A percentile compares a stretch with the other conserved stretches of the same genome.
These are phyloP conservation scores for Didymella segeticola DNA, from an alignment of 2,329 filamentous ascomycete species.

Conservation along the genomic window DNA sequence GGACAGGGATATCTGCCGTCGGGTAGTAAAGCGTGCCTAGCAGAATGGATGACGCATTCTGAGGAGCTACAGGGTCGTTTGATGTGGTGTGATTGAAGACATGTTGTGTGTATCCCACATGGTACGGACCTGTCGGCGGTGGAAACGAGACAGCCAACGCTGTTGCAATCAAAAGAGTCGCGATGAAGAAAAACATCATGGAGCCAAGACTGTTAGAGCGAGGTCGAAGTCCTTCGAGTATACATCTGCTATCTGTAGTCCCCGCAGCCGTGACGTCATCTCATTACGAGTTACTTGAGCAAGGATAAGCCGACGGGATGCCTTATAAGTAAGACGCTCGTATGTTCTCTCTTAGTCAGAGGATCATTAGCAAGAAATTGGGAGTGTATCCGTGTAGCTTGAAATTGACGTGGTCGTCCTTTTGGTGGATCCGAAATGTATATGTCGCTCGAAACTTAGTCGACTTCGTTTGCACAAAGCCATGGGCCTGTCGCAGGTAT, in stretches of 20 bases:
- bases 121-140: constrained; percentile 29
- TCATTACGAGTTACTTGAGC: background rate
- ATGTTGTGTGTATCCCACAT: constrained; percentile 33
- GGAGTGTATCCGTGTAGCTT: background rate
- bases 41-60: constrained; percentile 20
- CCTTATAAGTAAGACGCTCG: background rate
- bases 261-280: background rate
- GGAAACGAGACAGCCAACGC: constrained; percentile 10
- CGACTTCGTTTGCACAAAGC: too few relatives aligned
- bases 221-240: background rate
- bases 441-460: too few relatives aligned
- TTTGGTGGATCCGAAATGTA: too few relatives aligned
- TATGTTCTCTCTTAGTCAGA: background rate
- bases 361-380: background rate
- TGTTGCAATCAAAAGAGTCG: background rate
- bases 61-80: constrained; percentile 30
- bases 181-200: background rate
- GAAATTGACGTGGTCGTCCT: too few relatives aligned
- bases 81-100: constrained; percentile 35
- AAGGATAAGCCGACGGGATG: background rate
- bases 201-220: background rate
- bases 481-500: too few relatives aligned
- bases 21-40: constrained; percentile 36
- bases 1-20: constrained; percentile 19
- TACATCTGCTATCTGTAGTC: background rate